These are phyloP conservation scores for Mortierella sp. DNA, from an alignment of 371 early-diverging fungal genomes.

Conservation along the genomic window DNA sequence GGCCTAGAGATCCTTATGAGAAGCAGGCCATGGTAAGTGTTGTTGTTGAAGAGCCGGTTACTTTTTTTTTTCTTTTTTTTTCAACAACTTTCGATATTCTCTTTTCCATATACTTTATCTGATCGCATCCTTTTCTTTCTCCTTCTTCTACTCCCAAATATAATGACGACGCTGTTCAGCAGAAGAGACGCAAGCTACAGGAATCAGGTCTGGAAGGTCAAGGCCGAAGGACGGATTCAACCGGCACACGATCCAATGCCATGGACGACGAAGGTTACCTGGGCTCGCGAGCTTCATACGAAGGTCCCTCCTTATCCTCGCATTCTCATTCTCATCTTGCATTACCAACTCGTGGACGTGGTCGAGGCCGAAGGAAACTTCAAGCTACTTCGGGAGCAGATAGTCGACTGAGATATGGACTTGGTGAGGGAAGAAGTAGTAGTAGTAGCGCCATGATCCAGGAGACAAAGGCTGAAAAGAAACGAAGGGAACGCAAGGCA, in stretches of 20 bases:
- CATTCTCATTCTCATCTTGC: background rate
- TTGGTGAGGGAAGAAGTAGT: background rate
- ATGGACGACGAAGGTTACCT: slow-evolving; percentile 37
- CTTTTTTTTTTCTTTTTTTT: background rate
- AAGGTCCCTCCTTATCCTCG: slow-evolving; percentile 10
- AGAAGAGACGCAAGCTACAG: slow-evolving; percentile 48
- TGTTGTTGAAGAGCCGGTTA: background rate
- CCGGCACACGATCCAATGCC: background rate
- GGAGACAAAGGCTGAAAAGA: slow-evolving; percentile 41
- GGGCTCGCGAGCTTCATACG: slow-evolving; percentile 13
- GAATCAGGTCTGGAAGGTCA: slow-evolving; percentile 43
- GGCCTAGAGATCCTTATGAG: no score
- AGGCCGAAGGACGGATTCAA: slow-evolving; percentile 25
- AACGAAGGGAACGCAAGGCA: slow-evolving; percentile 35
- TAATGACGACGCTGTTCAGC: slow-evolving; percentile 9
- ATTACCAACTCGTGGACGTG: slow-evolving; percentile 19
- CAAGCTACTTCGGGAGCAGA: slow-evolving; percentile 11
- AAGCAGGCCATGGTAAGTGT: no score
- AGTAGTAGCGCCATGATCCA: slow-evolving; percentile 13
- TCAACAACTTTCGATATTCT: no score
- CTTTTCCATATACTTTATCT: no score
- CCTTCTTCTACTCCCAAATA: no score
- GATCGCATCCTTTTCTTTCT: no score
- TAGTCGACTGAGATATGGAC: slow-evolving; percentile 18
- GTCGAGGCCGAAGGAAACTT: slow-evolving; percentile 42